These are phyloP conservation scores for Penicillium herquei DNA, from an alignment of 495 filamentous ascomycete species.

Conservation along the genomic window DNA sequence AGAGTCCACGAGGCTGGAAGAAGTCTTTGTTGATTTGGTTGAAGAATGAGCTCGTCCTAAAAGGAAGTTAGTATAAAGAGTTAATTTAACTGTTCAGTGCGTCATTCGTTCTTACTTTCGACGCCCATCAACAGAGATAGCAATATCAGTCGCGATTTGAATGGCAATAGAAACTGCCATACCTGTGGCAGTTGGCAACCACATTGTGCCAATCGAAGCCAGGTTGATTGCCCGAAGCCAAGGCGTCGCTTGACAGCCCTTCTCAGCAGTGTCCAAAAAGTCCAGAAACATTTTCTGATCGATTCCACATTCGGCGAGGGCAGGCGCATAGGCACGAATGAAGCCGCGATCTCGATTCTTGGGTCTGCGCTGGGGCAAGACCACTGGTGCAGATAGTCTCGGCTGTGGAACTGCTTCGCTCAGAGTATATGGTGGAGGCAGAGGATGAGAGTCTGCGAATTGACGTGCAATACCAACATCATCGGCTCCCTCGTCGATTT, in stretches of 20 bases:
- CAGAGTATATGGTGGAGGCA: constrained; percentile 10
- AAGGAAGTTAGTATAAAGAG: background rate
- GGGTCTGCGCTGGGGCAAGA: constrained; percentile 35
- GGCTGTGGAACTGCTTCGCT: constrained; percentile 21
- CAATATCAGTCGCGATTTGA: constrained; percentile 39
- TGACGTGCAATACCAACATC: constrained; percentile 12
- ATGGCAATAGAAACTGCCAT: constrained; percentile 44
- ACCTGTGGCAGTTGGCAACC: constrained; percentile 42
- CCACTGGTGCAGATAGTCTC: constrained; percentile 34
- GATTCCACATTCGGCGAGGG: constrained; percentile 48
- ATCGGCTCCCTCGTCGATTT: background rate
- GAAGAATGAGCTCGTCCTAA: constrained; percentile 53
- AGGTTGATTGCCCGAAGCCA: constrained; percentile 46
- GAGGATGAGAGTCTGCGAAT: constrained; percentile 21
- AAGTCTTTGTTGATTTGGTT: constrained; percentile 56
- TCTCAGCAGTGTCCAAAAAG: constrained; percentile 51
- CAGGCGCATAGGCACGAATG: constrained; percentile 50
- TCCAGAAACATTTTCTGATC: constrained; percentile 51
- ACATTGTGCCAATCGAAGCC: constrained; percentile 34
- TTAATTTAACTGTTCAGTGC: background rate
- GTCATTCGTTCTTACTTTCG: constrained; percentile 19
- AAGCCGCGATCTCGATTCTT: constrained; percentile 30
- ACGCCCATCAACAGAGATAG: constrained; percentile 43
- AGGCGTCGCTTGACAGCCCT: constrained; percentile 34
- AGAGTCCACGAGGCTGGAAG: constrained; percentile 59